A percentile compares a stretch with the other conserved stretches of the same genome.
phyloP scores from a whole-genome alignment of 2,329 filamentous ascomycete species.

The Colletotrichum scovillei region DNA sequence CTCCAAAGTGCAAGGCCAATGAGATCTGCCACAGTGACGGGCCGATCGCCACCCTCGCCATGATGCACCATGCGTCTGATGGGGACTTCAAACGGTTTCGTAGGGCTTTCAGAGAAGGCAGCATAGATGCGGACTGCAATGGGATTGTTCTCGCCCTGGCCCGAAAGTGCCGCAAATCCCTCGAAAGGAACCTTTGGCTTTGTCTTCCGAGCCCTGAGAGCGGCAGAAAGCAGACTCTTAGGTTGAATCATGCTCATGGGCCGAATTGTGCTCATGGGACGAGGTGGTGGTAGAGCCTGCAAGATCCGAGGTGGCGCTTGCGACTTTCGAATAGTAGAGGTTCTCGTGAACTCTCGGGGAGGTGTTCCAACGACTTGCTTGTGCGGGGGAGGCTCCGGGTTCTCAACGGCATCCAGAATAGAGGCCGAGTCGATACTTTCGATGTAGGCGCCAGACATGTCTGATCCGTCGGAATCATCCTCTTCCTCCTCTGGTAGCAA shows the following conservation, averaged over 20 bases:
- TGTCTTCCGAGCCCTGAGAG: slow-evolving; percentile 77
- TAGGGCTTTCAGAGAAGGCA: slow-evolving; percentile 74
- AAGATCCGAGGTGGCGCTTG: slow-evolving; percentile 69
- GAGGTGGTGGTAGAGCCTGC: slow-evolving; percentile 76
- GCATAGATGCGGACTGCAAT: slow-evolving; percentile 82
- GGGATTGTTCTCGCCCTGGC: slow-evolving; percentile 81
- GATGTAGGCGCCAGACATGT: slow-evolving; percentile 73
- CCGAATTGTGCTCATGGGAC: slow-evolving; percentile 72
- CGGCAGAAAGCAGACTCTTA: slow-evolving; percentile 77
- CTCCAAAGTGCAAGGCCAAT: slow-evolving; percentile 83
- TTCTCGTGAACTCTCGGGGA: slow-evolving; percentile 68
- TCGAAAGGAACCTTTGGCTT: slow-evolving; percentile 80
- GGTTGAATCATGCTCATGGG: slow-evolving; percentile 76
- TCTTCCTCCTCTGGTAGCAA: slow-evolving; percentile 69
- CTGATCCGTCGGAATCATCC: slow-evolving; percentile 70
- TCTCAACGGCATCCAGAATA: slow-evolving; percentile 74
- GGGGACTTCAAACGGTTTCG: slow-evolving; percentile 76
- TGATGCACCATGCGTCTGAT: slow-evolving; percentile 77
- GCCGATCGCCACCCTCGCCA: slow-evolving; percentile 69
- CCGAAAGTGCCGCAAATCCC: slow-evolving; percentile 79
- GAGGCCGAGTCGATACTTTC: slow-evolving; percentile 78
- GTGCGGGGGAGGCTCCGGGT: slow-evolving; percentile 66
- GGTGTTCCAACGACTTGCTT: slow-evolving; percentile 73
- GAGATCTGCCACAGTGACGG: slow-evolving; percentile 81
- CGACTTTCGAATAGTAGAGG: slow-evolving; percentile 73